Evolutionary conservation across 2,329 filamentous ascomycete species (phyloP).

Genomic region (Fusarium lyarnte): DNA sequence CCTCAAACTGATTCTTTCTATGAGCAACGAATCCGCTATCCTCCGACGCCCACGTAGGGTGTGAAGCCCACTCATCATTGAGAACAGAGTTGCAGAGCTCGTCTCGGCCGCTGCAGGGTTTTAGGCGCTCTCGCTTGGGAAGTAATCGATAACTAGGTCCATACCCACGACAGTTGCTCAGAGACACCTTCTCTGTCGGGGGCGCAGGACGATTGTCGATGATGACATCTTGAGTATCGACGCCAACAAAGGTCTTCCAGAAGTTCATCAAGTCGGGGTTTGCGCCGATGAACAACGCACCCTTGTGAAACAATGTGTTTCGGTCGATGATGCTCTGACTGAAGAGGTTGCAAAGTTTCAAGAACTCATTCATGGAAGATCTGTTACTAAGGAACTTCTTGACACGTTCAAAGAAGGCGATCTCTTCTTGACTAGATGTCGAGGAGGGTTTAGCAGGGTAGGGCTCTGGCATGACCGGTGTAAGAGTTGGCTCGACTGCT

Average conservation of each 20-base stretch:
- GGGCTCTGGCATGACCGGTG: constrained; percentile 87
- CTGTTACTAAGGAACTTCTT: constrained; percentile 97
- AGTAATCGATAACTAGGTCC: constrained; percentile 95
- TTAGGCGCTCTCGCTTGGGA: constrained; percentile 88
- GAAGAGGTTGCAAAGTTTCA: constrained; percentile 96
- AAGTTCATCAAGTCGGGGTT: constrained; percentile 89
- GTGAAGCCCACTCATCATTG: constrained; percentile 98
- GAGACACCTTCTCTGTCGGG: constrained; percentile 83
- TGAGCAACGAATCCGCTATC: constrained; percentile 98
- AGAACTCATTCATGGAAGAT: constrained; percentile 91
- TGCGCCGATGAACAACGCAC: constrained; percentile 84
- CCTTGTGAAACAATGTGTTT: constrained; percentile 82
- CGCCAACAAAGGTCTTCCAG: constrained; percentile 86
- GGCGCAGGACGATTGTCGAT: constrained; percentile 82
- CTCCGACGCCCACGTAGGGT: constrained; percentile 98
- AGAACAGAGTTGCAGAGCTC: constrained; percentile 93
- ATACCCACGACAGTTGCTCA: constrained; percentile 95
- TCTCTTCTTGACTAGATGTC: constrained; percentile 83
- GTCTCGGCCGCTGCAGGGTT: constrained; percentile 92
- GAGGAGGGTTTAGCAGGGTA: constrained; percentile 78
- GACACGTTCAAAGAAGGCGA: constrained; percentile 93
- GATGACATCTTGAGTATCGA: constrained; percentile 78
- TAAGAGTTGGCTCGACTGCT: constrained; percentile 84
- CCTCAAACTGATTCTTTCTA: constrained; percentile 94
- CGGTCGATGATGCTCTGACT: constrained; percentile 92